Evolutionary conservation across 495 filamentous ascomycete species (phyloP), one percentile per base, ranked within the genome.

Genomic region (Podospora anserina): DNA sequence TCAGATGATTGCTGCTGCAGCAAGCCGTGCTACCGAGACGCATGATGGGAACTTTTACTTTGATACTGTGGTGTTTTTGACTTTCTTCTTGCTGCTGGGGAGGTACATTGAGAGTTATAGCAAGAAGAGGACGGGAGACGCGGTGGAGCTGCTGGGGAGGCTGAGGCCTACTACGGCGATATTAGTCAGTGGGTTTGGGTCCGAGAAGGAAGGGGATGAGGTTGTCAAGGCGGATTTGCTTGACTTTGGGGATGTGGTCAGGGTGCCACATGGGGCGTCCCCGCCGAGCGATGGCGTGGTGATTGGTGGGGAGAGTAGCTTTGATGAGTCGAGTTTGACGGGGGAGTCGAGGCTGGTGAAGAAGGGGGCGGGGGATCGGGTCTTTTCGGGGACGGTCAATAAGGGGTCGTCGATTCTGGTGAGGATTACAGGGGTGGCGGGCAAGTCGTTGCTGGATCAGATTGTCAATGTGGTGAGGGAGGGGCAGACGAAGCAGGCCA

Each of bases 11-110:
- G 84, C 90, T 55, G 88, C 89, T 27, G 91, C 88, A 1, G 83
- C 77, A 66, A 39, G 79, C 26, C 70, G 76, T 16, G 65, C 74
- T 5, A 23, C 61, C 5, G 69, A 69, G 56, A 69, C 82, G 15
- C 77, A 81, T 19, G 82, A 89, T 63, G 82, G 80, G 18, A 84
- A 88, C 9, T 91, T 89, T 9, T 98, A 97, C 74, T 98, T 97
- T 72, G 95, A 98, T 77, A 92, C 93, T 2, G 95, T 97, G 2
- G 91, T 97, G 1, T 97, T 98, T 68, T 79, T 98, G 56, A 97
- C 95, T 0, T 85, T 97, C 64, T 98, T 98, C 75, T 87, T 98
- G 62, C 87, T 98, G 5, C 84, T 91, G 64, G 87, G 87, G 1
- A 87, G 93, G 18, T 88, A 89, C 61, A 85, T 97, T 60, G 94